These are phyloP conservation scores for Allium sativum DNA, from an alignment of 106 monocot species.

Conservation along the genomic window DNA sequence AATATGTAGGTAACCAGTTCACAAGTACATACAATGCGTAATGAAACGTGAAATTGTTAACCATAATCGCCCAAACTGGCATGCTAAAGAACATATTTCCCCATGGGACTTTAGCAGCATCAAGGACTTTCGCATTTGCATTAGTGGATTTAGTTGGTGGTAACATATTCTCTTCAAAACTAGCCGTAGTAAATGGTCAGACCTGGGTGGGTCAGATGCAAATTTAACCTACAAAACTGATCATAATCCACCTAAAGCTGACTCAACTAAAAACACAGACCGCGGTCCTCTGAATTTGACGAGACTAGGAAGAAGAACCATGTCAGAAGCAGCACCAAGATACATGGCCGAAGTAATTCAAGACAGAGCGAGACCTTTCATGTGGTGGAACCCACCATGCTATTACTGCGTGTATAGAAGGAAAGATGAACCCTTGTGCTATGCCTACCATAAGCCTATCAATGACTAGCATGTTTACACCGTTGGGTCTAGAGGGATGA, in stretches of 20 bases:
- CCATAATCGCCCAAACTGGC: constrained; percentile 89
- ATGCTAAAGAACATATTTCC: constrained; percentile 56
- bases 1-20: constrained; percentile 97
- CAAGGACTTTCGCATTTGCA: constrained; percentile 27
- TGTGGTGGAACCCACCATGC: constrained; percentile 95
- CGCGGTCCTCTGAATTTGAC: constrained; percentile 59
- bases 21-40: constrained; percentile 87
- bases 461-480: constrained; percentile 32
- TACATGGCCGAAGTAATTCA: constrained; percentile 96
- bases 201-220: too few species aligned
- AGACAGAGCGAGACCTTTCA: constrained; percentile 82
- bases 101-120: constrained; percentile 63
- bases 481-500: constrained; percentile 63
- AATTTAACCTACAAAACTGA: constrained; percentile 64
- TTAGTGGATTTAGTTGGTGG: constrained; percentile 38
- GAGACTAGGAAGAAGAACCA: constrained; percentile 67
- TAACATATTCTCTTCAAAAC: constrained; percentile 38
- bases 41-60: constrained; percentile 94
- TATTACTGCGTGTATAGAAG: constrained; percentile 85
- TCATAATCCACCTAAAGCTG: constrained; percentile 64
- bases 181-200: constrained; percentile 24
- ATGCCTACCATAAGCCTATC: constrained; percentile 81
- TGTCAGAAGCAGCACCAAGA: constrained; percentile 79
- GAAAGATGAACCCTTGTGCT: constrained; percentile 93
- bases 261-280: constrained; percentile 76